Percentiles rank a stretch among this genome's conserved stretches.
Evolutionary conservation across 2,329 filamentous ascomycete genomes (phyloP).

Genomic region (Clonostachys solani): DNA sequence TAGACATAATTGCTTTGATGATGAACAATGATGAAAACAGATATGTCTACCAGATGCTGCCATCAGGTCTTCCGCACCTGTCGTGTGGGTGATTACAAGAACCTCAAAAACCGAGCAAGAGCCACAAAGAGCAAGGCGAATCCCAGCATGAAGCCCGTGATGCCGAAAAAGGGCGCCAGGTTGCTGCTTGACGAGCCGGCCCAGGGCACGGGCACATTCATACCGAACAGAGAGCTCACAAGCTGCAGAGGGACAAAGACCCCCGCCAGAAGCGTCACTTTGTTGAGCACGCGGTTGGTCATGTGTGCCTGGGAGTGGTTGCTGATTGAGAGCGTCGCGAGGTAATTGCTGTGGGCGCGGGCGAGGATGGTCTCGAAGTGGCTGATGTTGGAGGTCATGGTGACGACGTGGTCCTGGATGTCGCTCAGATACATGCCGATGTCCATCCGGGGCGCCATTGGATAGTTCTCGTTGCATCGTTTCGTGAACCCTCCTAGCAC

Average conservation of each 20-base stretch:
- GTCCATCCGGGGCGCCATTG: conserved; percentile 90
- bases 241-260: conserved; percentile 96
- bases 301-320: conserved; percentile 84
- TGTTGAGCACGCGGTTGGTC: conserved; percentile 86
- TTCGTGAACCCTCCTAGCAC: conserved; percentile 97
- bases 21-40: too few species aligned
- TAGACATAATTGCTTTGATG: too few species aligned
- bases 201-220: conserved; percentile 79
- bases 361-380: conserved; percentile 98
- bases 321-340: conserved; percentile 90
- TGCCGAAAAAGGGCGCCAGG: conserved; percentile 49
- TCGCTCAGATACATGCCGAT: conserved; percentile 95
- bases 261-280: conserved; percentile 91
- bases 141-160: conserved; percentile 40
- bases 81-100: too few species aligned
- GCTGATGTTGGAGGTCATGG: conserved; percentile 93
- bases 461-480: conserved; percentile 96
- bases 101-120: too few species aligned
- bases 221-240: conserved; percentile 81
- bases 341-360: conserved; percentile 90
- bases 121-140: too few species aligned
- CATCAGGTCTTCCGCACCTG: too few species aligned
- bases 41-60: too few species aligned
- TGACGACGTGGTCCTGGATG: conserved; percentile 98
- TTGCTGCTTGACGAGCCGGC: conserved; percentile 35